Evolutionary conservation across 768 basidiomycete species (phyloP), one percentile per base, ranked within the genome.

Genomic region (Clavaria fumosa): DNA sequence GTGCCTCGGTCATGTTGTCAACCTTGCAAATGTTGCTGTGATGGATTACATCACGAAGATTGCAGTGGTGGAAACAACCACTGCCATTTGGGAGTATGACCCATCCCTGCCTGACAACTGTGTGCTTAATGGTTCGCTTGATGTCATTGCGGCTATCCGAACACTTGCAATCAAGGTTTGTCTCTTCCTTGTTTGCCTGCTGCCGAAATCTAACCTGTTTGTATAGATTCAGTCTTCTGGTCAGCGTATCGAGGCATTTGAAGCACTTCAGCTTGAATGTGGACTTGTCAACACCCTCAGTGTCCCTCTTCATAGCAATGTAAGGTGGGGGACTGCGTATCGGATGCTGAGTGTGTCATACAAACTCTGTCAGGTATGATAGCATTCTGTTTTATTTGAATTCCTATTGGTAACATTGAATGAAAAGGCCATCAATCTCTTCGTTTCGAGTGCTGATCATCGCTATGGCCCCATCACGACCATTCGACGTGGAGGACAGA

Each of bases 31-130:
- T 14, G 37, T 51, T 7, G 54, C 44, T 22, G 38, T 57, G n/a
- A 59, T 59, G 56, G n/a, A 9, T 2, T 33, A 47, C 14, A 53
- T 60, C 22, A 59, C 53, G 1, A 48, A 52, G 36, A 50, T 52
- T 14, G 47, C 50, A 0, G 46, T 46, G 1, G 37, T 58, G 2
- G 51, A 57, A 28, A 57, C 43, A 1, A 35, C 46, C 9, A 47
- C 39, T 0, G 54, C 56, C 0, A 60, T 62, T 10, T 62, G 56
- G 58, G 53, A 57, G 12, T 60, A 52, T 38, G 50, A 62, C 21
- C 58, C 57, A 0, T 19, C 14, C 0, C 23, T 44, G n/a, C n/a
- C n/a, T n/a, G n/a, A n/a, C n/a, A n/a, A n/a, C n/a, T n/a, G n/a
- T n/a, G n/a, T n/a, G n/a, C 43, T 51, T 17, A 46, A 47, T 5